Evolutionary conservation across 768 basidiomycete genomes (phyloP).

Genomic region (Hericium coralloides): DNA sequence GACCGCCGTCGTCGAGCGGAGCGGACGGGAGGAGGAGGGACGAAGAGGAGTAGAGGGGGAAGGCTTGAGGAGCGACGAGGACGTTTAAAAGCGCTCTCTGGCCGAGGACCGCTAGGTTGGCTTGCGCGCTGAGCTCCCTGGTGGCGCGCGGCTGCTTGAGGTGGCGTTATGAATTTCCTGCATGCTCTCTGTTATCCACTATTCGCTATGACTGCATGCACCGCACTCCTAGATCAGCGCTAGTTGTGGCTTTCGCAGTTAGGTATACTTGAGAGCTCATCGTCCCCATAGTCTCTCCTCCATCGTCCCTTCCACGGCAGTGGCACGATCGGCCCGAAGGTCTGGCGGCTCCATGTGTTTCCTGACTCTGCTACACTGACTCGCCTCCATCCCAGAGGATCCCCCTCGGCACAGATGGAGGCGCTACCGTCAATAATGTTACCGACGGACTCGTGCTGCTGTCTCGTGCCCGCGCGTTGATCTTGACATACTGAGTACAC

Average conservation of each 20-base stretch:
- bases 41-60: constrained; percentile 66
- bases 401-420: too few relatives aligned
- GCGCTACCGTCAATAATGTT: too few relatives aligned
- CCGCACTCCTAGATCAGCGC: too few relatives aligned
- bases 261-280: not conserved
- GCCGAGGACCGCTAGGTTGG: not conserved
- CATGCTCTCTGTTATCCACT: not conserved
- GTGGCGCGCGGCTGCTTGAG: not conserved
- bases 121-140: not conserved
- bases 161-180: constrained; percentile 3
- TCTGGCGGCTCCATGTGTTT: too few relatives aligned
- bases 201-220: constrained; percentile 5
- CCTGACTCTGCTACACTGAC: too few relatives aligned
- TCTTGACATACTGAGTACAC: too few relatives aligned
- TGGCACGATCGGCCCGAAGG: too few relatives aligned
- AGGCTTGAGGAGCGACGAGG: constrained; percentile 50
- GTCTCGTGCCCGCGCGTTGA: too few relatives aligned
- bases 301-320: too few relatives aligned
- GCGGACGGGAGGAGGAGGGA: constrained; percentile 65
- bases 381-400: too few relatives aligned
- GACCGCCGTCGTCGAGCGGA: constrained; percentile 78
- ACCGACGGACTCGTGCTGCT: too few relatives aligned
- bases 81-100: constrained; percentile 5
- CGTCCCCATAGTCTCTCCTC: too few relatives aligned
- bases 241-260: not conserved